Evolutionary conservation across 2,329 filamentous ascomycete species (phyloP).

Genomic region (Amphichorda felina): DNA sequence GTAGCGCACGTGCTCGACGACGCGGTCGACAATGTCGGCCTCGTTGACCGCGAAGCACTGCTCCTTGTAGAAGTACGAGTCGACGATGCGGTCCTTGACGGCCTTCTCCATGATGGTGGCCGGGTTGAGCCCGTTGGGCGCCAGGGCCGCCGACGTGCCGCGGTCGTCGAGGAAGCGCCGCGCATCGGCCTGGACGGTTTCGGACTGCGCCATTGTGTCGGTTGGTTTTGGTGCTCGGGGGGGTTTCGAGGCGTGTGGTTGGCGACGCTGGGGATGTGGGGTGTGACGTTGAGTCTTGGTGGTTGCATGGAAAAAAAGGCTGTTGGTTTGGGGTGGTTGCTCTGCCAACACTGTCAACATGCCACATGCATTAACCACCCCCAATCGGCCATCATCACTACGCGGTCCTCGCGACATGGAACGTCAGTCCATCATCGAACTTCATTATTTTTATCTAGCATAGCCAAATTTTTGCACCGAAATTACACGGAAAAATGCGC

Average conservation of each 20-base stretch:
- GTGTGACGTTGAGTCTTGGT: neutral
- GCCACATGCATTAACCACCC: neutral
- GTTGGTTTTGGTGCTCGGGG: neutral
- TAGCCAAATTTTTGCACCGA: neutral
- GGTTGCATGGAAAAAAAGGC: neutral
- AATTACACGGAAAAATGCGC: conserved; percentile 12
- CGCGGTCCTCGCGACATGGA: neutral
- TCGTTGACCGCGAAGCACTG: conserved; percentile 94
- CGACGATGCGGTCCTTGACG: conserved; percentile 87
- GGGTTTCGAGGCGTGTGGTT: neutral
- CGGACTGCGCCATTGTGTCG: conserved; percentile 22
- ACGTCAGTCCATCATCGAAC: neutral
- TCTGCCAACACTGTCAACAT: conserved; percentile 14
- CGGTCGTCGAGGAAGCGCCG: conserved; percentile 79
- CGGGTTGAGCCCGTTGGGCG: conserved; percentile 82
- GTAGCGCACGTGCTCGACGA: conserved; percentile 68
- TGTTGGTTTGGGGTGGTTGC: conserved; percentile 1
- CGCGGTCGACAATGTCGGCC: conserved; percentile 73
- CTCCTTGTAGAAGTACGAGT: conserved; percentile 97
- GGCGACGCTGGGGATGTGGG: neutral
- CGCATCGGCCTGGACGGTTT: conserved; percentile 67
- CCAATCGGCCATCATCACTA: neutral
- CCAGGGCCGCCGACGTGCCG: conserved; percentile 62
- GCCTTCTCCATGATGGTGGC: conserved; percentile 94
- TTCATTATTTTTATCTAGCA: neutral